phyloP scores from a whole-genome alignment of 2,329 filamentous ascomycete species.

The Fusarium newnesense region DNA sequence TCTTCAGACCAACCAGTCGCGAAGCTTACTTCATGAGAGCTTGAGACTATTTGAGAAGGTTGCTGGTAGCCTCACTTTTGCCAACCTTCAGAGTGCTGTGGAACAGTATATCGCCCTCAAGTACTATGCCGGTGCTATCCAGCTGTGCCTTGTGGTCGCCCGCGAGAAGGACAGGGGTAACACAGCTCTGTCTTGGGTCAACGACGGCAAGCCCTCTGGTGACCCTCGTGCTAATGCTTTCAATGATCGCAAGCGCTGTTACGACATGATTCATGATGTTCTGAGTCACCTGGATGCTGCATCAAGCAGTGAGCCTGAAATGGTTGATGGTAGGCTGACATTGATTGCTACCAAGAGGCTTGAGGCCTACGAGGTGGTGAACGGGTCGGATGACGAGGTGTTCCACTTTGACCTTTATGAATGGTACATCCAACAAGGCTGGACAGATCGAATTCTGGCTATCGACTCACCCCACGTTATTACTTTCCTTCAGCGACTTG shows the following conservation, averaged over 20 bases:
- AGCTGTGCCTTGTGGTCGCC: constrained; percentile 85
- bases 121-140: constrained; percentile 94
- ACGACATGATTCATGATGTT: constrained; percentile 86
- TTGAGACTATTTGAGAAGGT: constrained; percentile 89
- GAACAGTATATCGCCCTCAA: constrained; percentile 82
- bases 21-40: constrained; percentile 87
- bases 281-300: constrained; percentile 80
- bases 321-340: constrained; percentile 81
- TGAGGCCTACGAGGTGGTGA: constrained; percentile 92
- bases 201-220: constrained; percentile 78
- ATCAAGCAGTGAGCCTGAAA: constrained; percentile 74
- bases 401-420: constrained; percentile 98
- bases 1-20: constrained; percentile 77
- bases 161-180: constrained; percentile 88
- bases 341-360: constrained; percentile 80
- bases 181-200: constrained; percentile 84
- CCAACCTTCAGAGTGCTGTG: constrained; percentile 82
- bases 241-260: constrained; percentile 79
- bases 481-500: constrained; percentile 83
- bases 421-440: constrained; percentile 90
- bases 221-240: constrained; percentile 78
- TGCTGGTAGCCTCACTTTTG: constrained; percentile 80
- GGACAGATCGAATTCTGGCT: constrained; percentile 85
- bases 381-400: constrained; percentile 87
- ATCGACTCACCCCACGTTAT: constrained; percentile 88